Base-by-base conservation (phyloP, 2,329 filamentous ascomycete species). In the Setomelanomma holmii region DNA sequence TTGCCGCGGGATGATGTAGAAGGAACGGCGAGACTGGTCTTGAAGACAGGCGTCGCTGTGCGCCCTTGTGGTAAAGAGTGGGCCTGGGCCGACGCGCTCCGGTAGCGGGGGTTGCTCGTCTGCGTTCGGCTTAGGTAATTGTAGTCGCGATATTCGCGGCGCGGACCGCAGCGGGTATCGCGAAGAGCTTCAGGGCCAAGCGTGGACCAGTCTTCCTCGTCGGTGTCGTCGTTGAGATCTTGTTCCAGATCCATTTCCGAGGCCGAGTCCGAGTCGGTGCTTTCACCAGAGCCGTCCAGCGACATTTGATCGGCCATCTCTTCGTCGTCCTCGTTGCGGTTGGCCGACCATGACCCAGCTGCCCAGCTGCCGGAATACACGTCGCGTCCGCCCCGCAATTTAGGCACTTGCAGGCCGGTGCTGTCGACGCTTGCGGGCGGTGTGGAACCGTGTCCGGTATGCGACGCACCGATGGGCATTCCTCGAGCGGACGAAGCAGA, bases 191-290 rank as follows among this genome's bases (percentile, higher is more conserved):
- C 91, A 23, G 93, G 91, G 48, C 92, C 93, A 56, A 96, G 89
- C 45, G 89, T 86, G 40, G 90, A 91, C 93, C 93, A 97, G 76
- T 98, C 93, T 76, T 98, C 93, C 71, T 97, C 91, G 71, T 98
- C 95, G 20, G 95, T 98, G 53, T 90, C 84, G 69, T 96, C 91
- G 58, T 79, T 75, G 55, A 90, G 86, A 69, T 96, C 89, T 63
- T 91, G 89, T 64, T 87, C 86, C 79, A 87, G 76, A 74, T 73
- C 81, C 36, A 84, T 84, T 16, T 88, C 89, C 65, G 91, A 89
- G 24, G 89, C 91, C 36, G 62, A 67, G 68, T 89, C 92, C 11
- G 90, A 92, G 43, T 85, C 88, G 45, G 87, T 90, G 49, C 75
- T 79, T 38, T 85, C 84, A 55, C 90, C 88, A 24, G 64, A 71